These are phyloP conservation scores for Conoideocrella luteorostrata DNA, from an alignment of 2,329 filamentous ascomycete genomes.

Conservation along the genomic window DNA sequence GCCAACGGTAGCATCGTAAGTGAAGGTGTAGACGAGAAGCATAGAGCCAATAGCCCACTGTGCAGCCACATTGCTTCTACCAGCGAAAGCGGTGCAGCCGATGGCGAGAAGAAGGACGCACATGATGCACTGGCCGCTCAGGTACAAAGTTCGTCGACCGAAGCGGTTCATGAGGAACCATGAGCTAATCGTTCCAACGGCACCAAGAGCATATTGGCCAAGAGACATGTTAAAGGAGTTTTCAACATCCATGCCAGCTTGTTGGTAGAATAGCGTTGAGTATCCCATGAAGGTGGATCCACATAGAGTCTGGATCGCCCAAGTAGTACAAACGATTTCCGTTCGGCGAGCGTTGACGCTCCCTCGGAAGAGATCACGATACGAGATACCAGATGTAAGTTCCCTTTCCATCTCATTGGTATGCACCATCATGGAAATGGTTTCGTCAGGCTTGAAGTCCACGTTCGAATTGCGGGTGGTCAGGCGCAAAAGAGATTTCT, in stretches of 20 bases:
- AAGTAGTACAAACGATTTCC: conserved; percentile 39
- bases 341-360: conserved; percentile 36
- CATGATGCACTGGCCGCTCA: conserved; percentile 44
- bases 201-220: conserved; percentile 36
- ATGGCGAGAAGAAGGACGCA: conserved; percentile 33
- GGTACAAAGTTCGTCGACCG: conserved; percentile 39
- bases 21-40: conserved; percentile 36
- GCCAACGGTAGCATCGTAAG: conserved; percentile 33
- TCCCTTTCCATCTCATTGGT: conserved; percentile 44
- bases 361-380: conserved; percentile 42
- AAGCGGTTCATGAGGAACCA: conserved; percentile 38
- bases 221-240: conserved; percentile 35
- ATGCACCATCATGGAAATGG: conserved; percentile 44
- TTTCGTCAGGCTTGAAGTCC: conserved; percentile 33
- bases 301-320: conserved; percentile 34
- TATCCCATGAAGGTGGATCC: conserved; percentile 47
- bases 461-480: conserved; percentile 28
- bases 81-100: conserved; percentile 48
- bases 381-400: conserved; percentile 32
- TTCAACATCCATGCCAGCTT: conserved; percentile 32
- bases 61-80: conserved; percentile 37
- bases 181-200: conserved; percentile 37
- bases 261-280: conserved; percentile 46
- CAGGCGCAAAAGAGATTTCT: conserved; percentile 31
- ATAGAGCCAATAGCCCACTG: conserved; percentile 43